Evolutionary conservation across 2,329 filamentous ascomycete genomes (phyloP), one percentile per base, ranked within the genome.

Genomic region (Plenodomus lindquistii): DNA sequence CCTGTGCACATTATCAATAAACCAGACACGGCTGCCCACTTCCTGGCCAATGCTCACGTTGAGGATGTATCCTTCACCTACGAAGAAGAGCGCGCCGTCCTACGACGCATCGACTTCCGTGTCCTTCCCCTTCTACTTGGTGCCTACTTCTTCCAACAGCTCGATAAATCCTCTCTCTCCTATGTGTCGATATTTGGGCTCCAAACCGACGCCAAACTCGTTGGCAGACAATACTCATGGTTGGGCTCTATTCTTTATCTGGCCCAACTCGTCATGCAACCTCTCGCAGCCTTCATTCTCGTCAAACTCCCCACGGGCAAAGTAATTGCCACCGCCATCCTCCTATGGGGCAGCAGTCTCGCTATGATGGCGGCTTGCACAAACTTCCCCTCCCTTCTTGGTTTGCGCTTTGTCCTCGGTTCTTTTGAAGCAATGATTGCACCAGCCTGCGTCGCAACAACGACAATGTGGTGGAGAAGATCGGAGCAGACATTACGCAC

Each of bases 271-370:
- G 72, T 79, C 6, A 77, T 75, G 55, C 79, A 82, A 64, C 79
- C 78, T 1, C 59, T 77, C 27, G 72, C 79, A 8, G 77, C 77
- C 2, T 79, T 78, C 42, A 72, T 82, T 0, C 70, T 85, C 37
- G 81, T 85, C 45, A 83, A 82, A 54, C 69, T 85, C 2, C 83
- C 81, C 1, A 75, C 84, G 27, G 82, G 79, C 18, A 84, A 85
- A 59, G 81, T 85, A 42, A 78, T 81, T 17, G 79, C 78, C 0
- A 63, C 63, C 1, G 78, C 78, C 37, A 71, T 77, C 1, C 65
- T 82, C 40, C 66, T 73, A 20, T 83, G 81, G 75, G 79, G 78
- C 18, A 75, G 77, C 11, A 75, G 70, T 84, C n/a, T 82, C 1
- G 70, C 76, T 2, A 70, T 80, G n/a, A 81, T 82, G 74, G 73